Base-by-base conservation (phyloP, 1,284 basidiomycete genomes). In the Leucoagaricus sp. region DNA sequence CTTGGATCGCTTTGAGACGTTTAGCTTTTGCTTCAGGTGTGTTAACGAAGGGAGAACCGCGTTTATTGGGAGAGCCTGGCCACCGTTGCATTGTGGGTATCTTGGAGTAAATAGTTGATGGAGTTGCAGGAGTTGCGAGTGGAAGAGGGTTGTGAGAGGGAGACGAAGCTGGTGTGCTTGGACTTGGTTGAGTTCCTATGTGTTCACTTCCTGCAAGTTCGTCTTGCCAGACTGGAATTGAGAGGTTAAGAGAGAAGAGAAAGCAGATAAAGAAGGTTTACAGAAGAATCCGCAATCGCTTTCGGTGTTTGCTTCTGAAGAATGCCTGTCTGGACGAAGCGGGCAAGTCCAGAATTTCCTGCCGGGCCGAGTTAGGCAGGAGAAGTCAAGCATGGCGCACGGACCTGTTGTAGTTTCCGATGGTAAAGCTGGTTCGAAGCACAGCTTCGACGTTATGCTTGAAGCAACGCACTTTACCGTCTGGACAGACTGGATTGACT, bases 291-390 rank as follows among this genome's bases (percentile, higher is more conserved):
- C 49, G 50, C 72, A 72, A 13, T 46, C 26, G 1, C n/a, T n/a
- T 10, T 21, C 21, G 12, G 21, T 26, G n/a, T 46, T 15, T 29
- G 10, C 21, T 46, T 25, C 31, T 33, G 6, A 12, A 12, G 7
- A 7, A 7, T 12, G 7, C 12, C 31, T 33, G 12, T 7, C 57
- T 17, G 38, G 57, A 23, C 59, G 51, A 38, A 67, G 65, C 3
- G 64, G 47, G 50, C 72, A 73, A 42, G 61, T 54, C 48, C 68
- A 72, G 61, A 68, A 73, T 28, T 61, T 34, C 9, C 71, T 72
- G 41, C 6, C 6, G 6, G 12, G 6, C 31, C 31, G 12, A 33
- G 31, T 33, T 33, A 33, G 31, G 12, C 31, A 12, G 31, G 6
- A 12, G 6, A 33, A 12, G 31, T 33, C 12, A 33, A 33, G 12